Conservation (phyloP, 345 rosid genomes). For the Lepidium didymum region DNA sequence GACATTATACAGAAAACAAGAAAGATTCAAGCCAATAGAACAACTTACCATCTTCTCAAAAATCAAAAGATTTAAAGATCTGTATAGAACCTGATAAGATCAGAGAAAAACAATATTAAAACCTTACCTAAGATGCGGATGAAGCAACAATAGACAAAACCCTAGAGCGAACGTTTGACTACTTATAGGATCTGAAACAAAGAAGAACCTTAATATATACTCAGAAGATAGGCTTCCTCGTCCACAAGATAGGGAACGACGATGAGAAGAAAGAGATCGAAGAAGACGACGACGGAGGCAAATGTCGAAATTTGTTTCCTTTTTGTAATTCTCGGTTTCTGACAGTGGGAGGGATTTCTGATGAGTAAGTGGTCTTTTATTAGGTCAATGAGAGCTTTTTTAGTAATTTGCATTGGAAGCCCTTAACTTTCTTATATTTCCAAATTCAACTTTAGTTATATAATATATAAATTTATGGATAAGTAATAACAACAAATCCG, state of each 20-base stretch:
- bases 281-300: background rate
- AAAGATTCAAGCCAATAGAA: background rate
- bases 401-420: background rate
- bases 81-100: slow-evolving; percentile 1
- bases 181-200: background rate
- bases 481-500: slow-evolving; percentile 20
- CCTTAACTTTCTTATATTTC: background rate
- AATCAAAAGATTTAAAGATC: background rate
- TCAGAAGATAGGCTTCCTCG: background rate
- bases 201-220: background rate
- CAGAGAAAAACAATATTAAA: background rate
- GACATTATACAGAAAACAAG: background rate
- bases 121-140: background rate
- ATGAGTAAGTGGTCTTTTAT: background rate
- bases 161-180: background rate
- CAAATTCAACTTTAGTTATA: background rate
- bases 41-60: slow-evolving; percentile 24
- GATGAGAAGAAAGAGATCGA: background rate
- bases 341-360: background rate
- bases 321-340: background rate
- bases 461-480: accelerated
- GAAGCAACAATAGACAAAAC: background rate
- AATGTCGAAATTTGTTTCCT: slow-evolving; percentile 7
- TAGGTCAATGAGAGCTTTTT: slow-evolving; percentile 9
- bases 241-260: background rate